Conservation (phyloP, 2,329 filamentous ascomycete species). For the Penicillium sp. region DNA sequence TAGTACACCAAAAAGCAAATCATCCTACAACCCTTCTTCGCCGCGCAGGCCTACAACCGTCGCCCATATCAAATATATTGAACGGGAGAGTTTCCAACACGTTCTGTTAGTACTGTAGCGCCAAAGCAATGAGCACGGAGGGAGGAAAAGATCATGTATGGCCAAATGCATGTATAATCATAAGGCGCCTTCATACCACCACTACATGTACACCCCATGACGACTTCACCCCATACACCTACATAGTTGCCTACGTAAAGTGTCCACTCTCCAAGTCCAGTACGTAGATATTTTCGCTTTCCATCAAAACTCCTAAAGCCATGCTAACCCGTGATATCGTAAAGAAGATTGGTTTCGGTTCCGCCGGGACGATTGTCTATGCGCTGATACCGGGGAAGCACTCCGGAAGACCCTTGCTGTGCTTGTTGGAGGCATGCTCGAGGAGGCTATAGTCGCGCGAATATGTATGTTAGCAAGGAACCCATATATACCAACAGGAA, state of each 20-base stretch:
- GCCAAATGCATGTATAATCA: not conserved
- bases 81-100: too few relatives aligned
- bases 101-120: not conserved
- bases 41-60: not conserved
- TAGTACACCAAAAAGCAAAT: not conserved
- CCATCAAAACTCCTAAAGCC: slow-evolving; percentile 11
- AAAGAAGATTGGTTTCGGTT: slow-evolving; percentile 2
- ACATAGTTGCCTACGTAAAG: not conserved
- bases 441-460: slow-evolving; percentile 45
- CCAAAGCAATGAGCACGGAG: not conserved
- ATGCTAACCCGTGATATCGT: slow-evolving; percentile 14
- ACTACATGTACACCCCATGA: not conserved
- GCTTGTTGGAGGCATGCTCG: slow-evolving; percentile 73
- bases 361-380: not conserved
- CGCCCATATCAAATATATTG: not conserved
- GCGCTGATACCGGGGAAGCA: slow-evolving; percentile 59
- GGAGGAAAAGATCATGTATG: slow-evolving; percentile 1
- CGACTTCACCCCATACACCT: not conserved
- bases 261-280: slow-evolving; percentile 2
- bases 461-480: slow-evolving; percentile 9
- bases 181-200: not conserved
- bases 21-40: not conserved
- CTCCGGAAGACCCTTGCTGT: slow-evolving; percentile 67
- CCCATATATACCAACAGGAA: not conserved
- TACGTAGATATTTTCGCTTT: slow-evolving; percentile 4